These are phyloP conservation scores for Trichoderma sp. DNA, from an alignment of 2,329 filamentous ascomycete genomes.

Conservation along the genomic window DNA sequence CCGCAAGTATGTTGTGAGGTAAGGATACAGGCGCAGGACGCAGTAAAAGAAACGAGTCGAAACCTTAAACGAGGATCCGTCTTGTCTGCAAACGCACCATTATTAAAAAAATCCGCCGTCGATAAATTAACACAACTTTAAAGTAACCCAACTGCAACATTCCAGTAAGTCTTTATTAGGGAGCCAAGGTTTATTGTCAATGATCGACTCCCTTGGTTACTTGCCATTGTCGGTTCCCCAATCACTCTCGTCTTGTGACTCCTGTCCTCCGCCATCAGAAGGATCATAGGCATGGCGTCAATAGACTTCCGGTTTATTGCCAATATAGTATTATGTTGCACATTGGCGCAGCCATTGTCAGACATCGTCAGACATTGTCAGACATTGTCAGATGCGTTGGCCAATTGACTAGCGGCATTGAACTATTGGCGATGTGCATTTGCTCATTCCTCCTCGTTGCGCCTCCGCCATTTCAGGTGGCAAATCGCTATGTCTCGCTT, in stretches of 20 bases:
- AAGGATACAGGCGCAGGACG: no score
- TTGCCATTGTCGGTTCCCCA: background rate
- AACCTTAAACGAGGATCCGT: background rate
- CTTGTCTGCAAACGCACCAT: background rate
- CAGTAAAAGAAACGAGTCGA: background rate
- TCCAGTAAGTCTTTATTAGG: background rate
- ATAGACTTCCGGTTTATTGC: no score
- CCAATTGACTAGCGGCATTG: background rate
- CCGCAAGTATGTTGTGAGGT: background rate
- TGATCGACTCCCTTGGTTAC: background rate
- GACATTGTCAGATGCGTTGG: background rate
- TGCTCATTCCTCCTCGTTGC: background rate
- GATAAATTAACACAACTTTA: background rate
- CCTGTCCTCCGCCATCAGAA: background rate
- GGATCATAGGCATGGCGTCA: background rate
- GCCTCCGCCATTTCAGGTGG: background rate
- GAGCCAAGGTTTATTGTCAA: background rate
- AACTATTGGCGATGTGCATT: background rate
- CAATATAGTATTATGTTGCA: background rate
- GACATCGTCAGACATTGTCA: no score
- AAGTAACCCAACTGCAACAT: background rate
- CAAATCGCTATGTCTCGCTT: background rate
- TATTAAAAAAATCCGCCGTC: background rate
- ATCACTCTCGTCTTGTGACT: no score
- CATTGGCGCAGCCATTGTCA: background rate